These are phyloP conservation scores for Penicillium sp. DNA, from an alignment of 2,329 filamentous ascomycete species.

Conservation along the genomic window DNA sequence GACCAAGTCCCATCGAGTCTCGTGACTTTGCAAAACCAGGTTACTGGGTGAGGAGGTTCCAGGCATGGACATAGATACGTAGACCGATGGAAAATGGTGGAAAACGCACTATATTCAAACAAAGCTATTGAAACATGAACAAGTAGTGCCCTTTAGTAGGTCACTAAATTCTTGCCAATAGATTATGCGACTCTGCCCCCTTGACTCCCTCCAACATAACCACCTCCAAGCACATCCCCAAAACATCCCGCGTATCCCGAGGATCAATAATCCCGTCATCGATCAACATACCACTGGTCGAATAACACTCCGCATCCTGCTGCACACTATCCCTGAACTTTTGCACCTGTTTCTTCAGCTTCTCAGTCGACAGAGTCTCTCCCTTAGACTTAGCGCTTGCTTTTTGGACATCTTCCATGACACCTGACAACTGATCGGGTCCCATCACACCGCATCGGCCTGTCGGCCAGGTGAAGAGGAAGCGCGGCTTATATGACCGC, in stretches of 20 bases:
- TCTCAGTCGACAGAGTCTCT: slow-evolving; percentile 19
- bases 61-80: too few relatives aligned
- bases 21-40: too few relatives aligned
- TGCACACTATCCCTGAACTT: slow-evolving; percentile 28
- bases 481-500: slow-evolving; percentile 42
- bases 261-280: slow-evolving; percentile 43
- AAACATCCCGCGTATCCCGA: slow-evolving; percentile 37
- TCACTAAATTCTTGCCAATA: slow-evolving; percentile 25
- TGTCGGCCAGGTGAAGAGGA: slow-evolving; percentile 45
- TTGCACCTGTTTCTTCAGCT: slow-evolving; percentile 24
- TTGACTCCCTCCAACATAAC: slow-evolving; percentile 25
- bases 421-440: slow-evolving; percentile 40
- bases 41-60: too few relatives aligned
- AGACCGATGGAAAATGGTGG: too few relatives aligned
- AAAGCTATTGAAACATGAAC: too few relatives aligned
- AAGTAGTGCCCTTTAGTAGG: too few relatives aligned
- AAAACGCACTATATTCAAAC: too few relatives aligned
- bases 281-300: slow-evolving; percentile 32
- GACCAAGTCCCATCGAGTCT: too few relatives aligned
- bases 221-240: slow-evolving; percentile 39
- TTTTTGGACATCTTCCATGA: slow-evolving; percentile 38
- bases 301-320: slow-evolving; percentile 35
- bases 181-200: slow-evolving; percentile 26
- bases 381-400: slow-evolving; percentile 28
- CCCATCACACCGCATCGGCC: slow-evolving; percentile 45